Evolutionary conservation across 805 yeast species (phyloP), one percentile per base, ranked within the genome.

Genomic region (Kodamaea leandrae): DNA sequence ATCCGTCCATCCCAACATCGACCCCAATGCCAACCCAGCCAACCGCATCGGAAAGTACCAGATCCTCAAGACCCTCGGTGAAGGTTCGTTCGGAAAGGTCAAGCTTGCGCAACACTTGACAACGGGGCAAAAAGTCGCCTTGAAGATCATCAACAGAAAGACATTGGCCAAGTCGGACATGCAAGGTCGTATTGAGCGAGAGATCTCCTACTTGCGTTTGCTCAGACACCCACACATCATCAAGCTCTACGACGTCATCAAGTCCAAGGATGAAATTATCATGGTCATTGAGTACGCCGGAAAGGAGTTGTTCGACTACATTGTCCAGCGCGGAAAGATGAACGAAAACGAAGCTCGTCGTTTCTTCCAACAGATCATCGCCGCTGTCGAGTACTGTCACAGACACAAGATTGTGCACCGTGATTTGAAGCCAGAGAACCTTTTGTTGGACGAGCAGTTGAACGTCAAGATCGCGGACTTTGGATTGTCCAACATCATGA

Each of bases 401-500:
- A 46, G 63, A 34, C 63, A 58, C 46, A 58, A 58, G 52, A 57
- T 58, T 41, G 63, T 58, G 23, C 63, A 58, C 46, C 44, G 99
- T 54, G 99, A 93, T 67, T 76, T 93, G 61, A 93, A 93, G 62
- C 99, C 99, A 0, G 99, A 93, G 51, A 58, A 58, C 47, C 53
- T 58, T 47, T 53, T 58, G 47, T 49, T 58, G 50, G 62, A 58
- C 36, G 61, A 57, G 43, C 61, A 58, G 35, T 38, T 57, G 34
- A 58, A 58, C 45, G 63, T 58, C 17, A 58, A 58, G 41, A 58
- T 58, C 34, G 63, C 62, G 25, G 63, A 58, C 32, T 58, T 58
- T 32, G 63, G 63, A 2, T 48, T 58, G 39, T 57, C 62, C 41
- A 58, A 58, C 47, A 58, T 58, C 45, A 58, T 58, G 63, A 58